phyloP scores from a whole-genome alignment of 2,329 filamentous ascomycete genomes.

The Scopulariopsis brevicaulis region DNA sequence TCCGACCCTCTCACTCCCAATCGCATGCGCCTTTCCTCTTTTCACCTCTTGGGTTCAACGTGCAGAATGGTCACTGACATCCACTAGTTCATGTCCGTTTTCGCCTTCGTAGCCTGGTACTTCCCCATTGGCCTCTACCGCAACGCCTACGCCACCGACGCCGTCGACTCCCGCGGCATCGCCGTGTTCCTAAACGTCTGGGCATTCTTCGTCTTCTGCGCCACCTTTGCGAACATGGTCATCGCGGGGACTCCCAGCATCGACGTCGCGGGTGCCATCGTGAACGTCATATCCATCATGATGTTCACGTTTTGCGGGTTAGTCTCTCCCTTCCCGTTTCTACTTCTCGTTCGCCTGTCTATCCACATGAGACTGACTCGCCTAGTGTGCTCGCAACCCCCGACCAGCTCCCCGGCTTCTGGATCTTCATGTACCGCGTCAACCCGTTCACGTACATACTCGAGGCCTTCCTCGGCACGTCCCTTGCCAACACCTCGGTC shows the following conservation, averaged over 20 bases:
- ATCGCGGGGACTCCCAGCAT: constrained; percentile 52
- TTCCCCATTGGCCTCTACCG: constrained; percentile 54
- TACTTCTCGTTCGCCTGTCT: background rate
- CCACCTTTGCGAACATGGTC: constrained; percentile 53
- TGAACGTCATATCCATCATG: constrained; percentile 53
- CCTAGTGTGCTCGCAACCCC: constrained; percentile 49
- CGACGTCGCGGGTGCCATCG: constrained; percentile 52
- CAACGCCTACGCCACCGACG: constrained; percentile 41
- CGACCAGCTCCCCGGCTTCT: constrained; percentile 54
- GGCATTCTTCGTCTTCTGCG: constrained; percentile 54
- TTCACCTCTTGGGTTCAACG: no score
- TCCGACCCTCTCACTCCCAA: background rate
- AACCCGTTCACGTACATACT: constrained; percentile 68
- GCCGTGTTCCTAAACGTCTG: constrained; percentile 53
- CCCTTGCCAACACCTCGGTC: constrained; percentile 48
- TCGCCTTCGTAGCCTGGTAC: constrained; percentile 57
- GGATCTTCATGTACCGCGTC: constrained; percentile 66
- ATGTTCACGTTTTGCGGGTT: constrained; percentile 45
- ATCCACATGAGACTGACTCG: background rate
- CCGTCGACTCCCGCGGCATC: constrained; percentile 34
- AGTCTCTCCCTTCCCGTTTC: background rate
- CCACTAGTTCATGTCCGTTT: constrained; percentile 33
- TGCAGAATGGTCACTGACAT: background rate
- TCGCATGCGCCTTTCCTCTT: background rate
- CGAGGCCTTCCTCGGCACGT: constrained; percentile 51